Evolutionary conservation across 2,329 filamentous ascomycete genomes (phyloP).

Genomic region (Ophiostoma australiae): DNA sequence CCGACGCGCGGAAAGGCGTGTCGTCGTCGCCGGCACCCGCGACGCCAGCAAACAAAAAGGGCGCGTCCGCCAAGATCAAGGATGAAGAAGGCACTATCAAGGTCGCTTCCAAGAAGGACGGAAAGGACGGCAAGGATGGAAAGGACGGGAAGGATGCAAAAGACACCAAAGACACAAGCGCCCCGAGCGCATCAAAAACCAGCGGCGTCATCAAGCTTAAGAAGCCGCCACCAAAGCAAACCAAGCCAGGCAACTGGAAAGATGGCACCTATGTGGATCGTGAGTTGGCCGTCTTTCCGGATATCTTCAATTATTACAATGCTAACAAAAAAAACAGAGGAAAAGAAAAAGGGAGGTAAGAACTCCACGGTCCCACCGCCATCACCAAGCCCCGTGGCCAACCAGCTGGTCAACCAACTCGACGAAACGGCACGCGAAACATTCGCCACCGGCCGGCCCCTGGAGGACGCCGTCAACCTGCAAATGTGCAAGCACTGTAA

Average conservation of each 20-base stretch:
- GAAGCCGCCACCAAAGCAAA: conserved; percentile 57
- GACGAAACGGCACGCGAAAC: conserved; percentile 72
- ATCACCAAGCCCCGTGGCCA: conserved; percentile 45
- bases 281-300: conserved; percentile 34
- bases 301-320: not conserved
- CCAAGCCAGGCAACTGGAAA: conserved; percentile 66
- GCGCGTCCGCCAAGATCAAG: conserved; percentile 34
- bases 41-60: conserved; percentile 24
- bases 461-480: conserved; percentile 73
- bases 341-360: conserved; percentile 44
- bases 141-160: conserved; percentile 34
- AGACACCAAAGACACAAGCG: not conserved
- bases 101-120: conserved; percentile 54
- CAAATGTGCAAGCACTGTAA: conserved; percentile 93
- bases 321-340: conserved; percentile 32
- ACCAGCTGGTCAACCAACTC: conserved; percentile 55
- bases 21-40: conserved; percentile 28
- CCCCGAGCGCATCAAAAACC: conserved; percentile 29
- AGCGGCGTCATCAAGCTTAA: conserved; percentile 58
- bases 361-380: conserved; percentile 32
- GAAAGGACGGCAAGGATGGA: conserved; percentile 14
- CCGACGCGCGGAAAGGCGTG: conserved; percentile 33
- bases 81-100: conserved; percentile 59
- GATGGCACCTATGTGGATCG: conserved; percentile 61
- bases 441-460: conserved; percentile 74